Conservation (phyloP, 345 rosid species). For the Citrus reticulata region DNA sequence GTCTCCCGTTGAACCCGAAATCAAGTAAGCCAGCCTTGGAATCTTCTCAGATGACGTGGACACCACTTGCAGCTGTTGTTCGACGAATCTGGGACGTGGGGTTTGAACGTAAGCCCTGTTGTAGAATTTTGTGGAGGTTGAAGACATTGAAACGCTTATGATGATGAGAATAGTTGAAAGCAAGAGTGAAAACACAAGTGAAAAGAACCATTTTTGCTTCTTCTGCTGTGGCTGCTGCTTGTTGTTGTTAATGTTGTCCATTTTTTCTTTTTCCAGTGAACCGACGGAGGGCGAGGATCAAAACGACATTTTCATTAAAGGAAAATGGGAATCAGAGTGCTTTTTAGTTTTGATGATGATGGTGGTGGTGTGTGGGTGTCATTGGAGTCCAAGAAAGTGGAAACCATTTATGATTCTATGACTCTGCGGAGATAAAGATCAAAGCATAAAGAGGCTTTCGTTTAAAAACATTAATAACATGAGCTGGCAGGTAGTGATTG, state of each 20-base stretch:
- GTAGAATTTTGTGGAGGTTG: slow-evolving; percentile 23
- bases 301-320: neutral
- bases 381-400: neutral
- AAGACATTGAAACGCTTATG: slow-evolving; percentile 25
- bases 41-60: slow-evolving; percentile 21
- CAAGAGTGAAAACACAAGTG: slow-evolving; percentile 32
- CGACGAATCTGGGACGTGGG: slow-evolving; percentile 42
- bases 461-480: neutral
- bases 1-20: slow-evolving; percentile 81
- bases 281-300: neutral
- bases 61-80: slow-evolving; percentile 34
- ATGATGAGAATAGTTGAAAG: slow-evolving; percentile 42
- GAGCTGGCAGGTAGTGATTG: neutral
- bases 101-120: slow-evolving; percentile 4
- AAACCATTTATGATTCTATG: neutral
- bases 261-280: slow-evolving; percentile 1
- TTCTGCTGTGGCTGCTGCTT: slow-evolving; percentile 29
- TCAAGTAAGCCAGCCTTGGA: slow-evolving; percentile 69
- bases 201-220: slow-evolving; percentile 48
- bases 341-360: no score
- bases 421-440: neutral
- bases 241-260: slow-evolving; percentile 4
- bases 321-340: neutral
- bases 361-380: neutral
- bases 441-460: neutral